Evolutionary conservation across 1,139 yeast species (phyloP).

Genomic region (Taphrina confusa): DNA sequence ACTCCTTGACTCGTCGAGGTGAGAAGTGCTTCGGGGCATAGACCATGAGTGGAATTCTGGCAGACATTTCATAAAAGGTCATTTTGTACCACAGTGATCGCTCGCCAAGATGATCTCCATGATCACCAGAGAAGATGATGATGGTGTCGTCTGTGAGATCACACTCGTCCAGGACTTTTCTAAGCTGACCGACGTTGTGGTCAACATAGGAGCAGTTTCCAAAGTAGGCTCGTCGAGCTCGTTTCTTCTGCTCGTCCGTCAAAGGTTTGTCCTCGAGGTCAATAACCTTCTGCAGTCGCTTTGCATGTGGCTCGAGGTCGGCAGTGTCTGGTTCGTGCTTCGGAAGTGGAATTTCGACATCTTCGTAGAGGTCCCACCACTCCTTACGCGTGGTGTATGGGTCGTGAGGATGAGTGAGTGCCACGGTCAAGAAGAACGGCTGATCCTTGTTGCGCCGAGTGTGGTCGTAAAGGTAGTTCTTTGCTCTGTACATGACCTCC

Average conservation of each 20-base stretch:
- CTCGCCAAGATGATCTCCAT: conserved; percentile 32
- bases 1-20: conserved; percentile 27
- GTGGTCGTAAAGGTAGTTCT: conserved; percentile 30
- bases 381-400: conserved; percentile 33
- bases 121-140: conserved; percentile 35
- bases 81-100: conserved; percentile 34
- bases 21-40: conserved; percentile 33
- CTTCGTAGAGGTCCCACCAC: conserved; percentile 35
- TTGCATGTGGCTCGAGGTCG: conserved; percentile 33
- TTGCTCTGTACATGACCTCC: conserved; percentile 34
- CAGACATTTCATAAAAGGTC: conserved; percentile 34
- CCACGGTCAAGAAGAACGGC: conserved; percentile 32
- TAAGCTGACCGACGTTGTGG: conserved; percentile 27
- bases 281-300: conserved; percentile 28
- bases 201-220: conserved; percentile 35
- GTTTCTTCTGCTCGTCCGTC: conserved; percentile 27
- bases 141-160: conserved; percentile 32
- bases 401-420: conserved; percentile 33
- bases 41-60: conserved; percentile 33
- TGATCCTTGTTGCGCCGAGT: conserved; percentile 19
- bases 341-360: conserved; percentile 29
- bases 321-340: conserved; percentile 18
- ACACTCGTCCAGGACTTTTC: conserved; percentile 32
- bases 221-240: conserved; percentile 34
- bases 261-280: conserved; percentile 31